phyloP scores from a whole-genome alignment of 2,329 filamentous ascomycete species.

The Penicillium sp. region DNA sequence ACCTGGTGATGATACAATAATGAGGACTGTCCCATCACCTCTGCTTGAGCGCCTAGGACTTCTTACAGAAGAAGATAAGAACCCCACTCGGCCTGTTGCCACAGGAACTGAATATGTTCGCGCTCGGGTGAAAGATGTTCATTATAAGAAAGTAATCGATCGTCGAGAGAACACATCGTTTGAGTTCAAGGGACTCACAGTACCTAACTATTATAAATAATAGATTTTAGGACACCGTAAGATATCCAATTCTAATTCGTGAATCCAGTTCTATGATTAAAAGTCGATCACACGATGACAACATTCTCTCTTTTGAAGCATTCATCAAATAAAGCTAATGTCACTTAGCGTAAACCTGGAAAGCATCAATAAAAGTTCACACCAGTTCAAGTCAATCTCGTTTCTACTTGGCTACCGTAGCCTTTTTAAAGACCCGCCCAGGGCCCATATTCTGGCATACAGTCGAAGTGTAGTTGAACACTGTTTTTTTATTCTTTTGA shows the following conservation, averaged over 20 bases:
- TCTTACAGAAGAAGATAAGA: constrained; percentile 46
- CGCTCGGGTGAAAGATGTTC: constrained; percentile 53
- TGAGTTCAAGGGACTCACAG: constrained; percentile 48
- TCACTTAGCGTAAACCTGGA: no score
- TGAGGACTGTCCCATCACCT: constrained; percentile 41
- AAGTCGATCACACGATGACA: no score
- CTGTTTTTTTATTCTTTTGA: no score
- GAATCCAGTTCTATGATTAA: no score
- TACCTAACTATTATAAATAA: constrained; percentile 41
- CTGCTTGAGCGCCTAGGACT: constrained; percentile 44
- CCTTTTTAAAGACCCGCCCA: no score
- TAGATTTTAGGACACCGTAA: no score
- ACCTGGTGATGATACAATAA: constrained; percentile 36
- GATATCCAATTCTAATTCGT: no score
- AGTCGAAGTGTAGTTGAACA: background rate
- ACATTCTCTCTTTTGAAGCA: no score
- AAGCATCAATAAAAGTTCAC: no score
- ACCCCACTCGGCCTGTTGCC: constrained; percentile 38
- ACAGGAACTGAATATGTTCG: constrained; percentile 53
- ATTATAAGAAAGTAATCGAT: constrained; percentile 50
- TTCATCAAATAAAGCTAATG: no score
- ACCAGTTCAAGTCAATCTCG: no score
- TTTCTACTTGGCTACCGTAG: no score
- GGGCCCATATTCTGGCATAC: background rate
- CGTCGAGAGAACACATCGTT: constrained; percentile 51